Conservation (phyloP, 495 filamentous ascomycete genomes). For the Aspergillus incahuasiensis region DNA sequence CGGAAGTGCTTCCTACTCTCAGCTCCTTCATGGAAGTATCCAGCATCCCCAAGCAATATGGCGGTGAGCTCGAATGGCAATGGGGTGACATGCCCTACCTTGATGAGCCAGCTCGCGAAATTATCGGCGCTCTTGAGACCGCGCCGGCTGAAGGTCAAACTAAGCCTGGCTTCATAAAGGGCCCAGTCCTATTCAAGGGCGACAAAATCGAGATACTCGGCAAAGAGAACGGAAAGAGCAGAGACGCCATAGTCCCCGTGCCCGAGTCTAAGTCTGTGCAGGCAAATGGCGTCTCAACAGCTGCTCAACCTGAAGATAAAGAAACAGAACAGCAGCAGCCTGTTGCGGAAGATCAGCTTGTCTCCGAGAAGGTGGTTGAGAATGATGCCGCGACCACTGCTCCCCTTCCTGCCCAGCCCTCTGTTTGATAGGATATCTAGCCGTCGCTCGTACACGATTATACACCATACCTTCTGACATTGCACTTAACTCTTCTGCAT, state of each 20-base stretch:
- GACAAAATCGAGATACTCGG: slow-evolving; percentile 38
- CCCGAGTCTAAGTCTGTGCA: background rate
- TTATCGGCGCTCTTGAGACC: slow-evolving; percentile 38
- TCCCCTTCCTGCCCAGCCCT: background rate
- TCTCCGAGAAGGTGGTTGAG: background rate
- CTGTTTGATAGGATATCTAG: background rate
- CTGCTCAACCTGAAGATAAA: background rate
- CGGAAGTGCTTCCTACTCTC: slow-evolving; percentile 68
- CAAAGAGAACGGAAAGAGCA: slow-evolving; percentile 35
- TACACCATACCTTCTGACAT: background rate
- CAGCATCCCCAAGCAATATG: slow-evolving; percentile 80
- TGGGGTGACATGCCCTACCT: slow-evolving; percentile 68
- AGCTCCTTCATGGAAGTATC: slow-evolving; percentile 72
- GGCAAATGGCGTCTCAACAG: background rate
- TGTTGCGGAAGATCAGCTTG: background rate
- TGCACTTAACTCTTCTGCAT: background rate
- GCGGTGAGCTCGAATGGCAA: slow-evolving; percentile 74
- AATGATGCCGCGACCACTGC: background rate
- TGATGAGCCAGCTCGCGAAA: slow-evolving; percentile 54
- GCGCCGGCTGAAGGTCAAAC: slow-evolving; percentile 25
- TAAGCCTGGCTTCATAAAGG: slow-evolving; percentile 34
- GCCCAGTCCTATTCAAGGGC: slow-evolving; percentile 38
- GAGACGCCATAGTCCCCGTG: slow-evolving; percentile 32
- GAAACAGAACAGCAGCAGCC: background rate
- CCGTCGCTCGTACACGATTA: background rate